Evolutionary conservation across 345 rosid genomes (phyloP), one percentile per base, ranked within the genome.

Genomic region (Laguncularia racemosa): DNA sequence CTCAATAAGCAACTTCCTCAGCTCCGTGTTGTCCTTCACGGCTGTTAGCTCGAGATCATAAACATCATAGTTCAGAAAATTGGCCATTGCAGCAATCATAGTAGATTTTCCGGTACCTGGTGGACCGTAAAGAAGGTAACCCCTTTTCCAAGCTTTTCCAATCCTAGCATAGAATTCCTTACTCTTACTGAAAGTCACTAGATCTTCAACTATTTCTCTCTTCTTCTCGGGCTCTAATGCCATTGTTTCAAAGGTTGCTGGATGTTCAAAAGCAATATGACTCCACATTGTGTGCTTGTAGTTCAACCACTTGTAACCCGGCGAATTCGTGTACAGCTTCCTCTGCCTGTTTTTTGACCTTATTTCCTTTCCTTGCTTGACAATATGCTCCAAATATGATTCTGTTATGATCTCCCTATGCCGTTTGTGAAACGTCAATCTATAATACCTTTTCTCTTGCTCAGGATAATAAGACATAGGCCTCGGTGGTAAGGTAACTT

Each of bases 321-420:
- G 71, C 44, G 81, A 72, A 21, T 84, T 84, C 0, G 88, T 81
- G 54, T 68, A 84, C 48, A 84, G 87, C 78, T 81, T 84, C 75
- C 85, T 79, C 66, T 81, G 82, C 74, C 84, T 58, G 48, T 79
- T 78, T 6, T 63, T 67, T 11, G 60, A 66, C 60, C 62, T 56
- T 5, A 79, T 73, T 49, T 79, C 87, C 62, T 69, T 81, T 63
- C 91, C 91, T 65, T 79, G 73, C 49, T 44, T 72, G 44, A 79
- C 49, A 43, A 77, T 79, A 51, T 81, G 85, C 62, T 58, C 63
- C 74, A 84, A 57, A 53, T 84, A 81, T 19, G 62, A 53, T 57
- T 61, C 82, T 1, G 80, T 74, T 9, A 79, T 68, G 20, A 79
- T 57, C 61, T 79, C 80, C 56, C 88, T 65, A 15, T 81, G 26